These are phyloP conservation scores for Salix arbutifolia DNA, from an alignment of 345 rosid genomes.

Conservation along the genomic window DNA sequence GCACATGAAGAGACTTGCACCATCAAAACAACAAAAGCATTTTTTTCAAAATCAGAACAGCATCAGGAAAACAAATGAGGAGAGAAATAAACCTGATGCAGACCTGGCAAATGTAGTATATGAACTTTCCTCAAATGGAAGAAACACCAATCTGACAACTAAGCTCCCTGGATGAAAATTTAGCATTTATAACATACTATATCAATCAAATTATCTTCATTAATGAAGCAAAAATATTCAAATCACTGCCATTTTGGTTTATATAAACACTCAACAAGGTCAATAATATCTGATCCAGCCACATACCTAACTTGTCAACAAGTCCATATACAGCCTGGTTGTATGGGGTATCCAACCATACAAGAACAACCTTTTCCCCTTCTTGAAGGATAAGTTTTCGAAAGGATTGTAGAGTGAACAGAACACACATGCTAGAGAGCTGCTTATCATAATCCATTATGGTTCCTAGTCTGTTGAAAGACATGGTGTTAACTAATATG, in stretches of 20 bases:
- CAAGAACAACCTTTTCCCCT: slow-evolving; percentile 93
- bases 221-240: slow-evolving; percentile 4
- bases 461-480: slow-evolving; percentile 49
- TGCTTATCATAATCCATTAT: slow-evolving; percentile 56
- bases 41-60: not conserved
- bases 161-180: slow-evolving; percentile 62
- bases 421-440: slow-evolving; percentile 75
- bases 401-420: slow-evolving; percentile 82
- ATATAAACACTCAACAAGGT: slow-evolving; percentile 9
- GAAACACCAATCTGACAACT: slow-evolving; percentile 90
- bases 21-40: not conserved
- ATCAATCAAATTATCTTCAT: slow-evolving; percentile 2
- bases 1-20: not conserved
- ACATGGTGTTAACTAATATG: slow-evolving; percentile 8
- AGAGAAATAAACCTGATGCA: slow-evolving; percentile 86
- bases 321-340: slow-evolving; percentile 96
- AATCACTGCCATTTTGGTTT: slow-evolving; percentile 4
- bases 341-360: slow-evolving; percentile 92
- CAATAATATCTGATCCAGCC: slow-evolving; percentile 1
- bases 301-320: slow-evolving; percentile 84
- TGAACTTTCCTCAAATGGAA: slow-evolving; percentile 97
- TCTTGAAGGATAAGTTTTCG: slow-evolving; percentile 89
- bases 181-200: slow-evolving; percentile 9
- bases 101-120: slow-evolving; percentile 94
- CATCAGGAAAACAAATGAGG: slow-evolving; percentile 23